Evolutionary conservation across 176 grass and related monocot species (phyloP).

Genomic region (Metroxylon sagu): DNA sequence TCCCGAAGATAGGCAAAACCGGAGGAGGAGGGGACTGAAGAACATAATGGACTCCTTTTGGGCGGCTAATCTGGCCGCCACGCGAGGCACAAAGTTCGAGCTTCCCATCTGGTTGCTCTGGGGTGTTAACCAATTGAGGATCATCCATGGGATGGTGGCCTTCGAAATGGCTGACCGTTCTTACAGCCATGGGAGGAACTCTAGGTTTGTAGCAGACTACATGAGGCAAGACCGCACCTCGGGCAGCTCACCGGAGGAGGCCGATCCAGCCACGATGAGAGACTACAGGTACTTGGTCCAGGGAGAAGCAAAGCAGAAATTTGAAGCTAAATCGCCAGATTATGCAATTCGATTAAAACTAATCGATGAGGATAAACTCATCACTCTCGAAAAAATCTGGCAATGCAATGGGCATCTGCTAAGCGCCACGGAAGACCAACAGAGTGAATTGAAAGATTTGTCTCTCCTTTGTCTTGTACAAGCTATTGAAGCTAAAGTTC

Average conservation of each 20-base stretch:
- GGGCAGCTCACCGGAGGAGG: too few species aligned
- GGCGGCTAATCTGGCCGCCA: conserved; percentile 31
- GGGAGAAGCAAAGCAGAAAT: conserved; percentile 34
- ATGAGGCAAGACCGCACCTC: conserved; percentile 33
- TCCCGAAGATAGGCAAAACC: neutral
- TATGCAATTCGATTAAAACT: neutral
- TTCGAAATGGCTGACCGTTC: conserved; percentile 24
- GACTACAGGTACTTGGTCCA: conserved; percentile 48
- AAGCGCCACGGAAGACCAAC: neutral
- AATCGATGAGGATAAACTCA: conserved; percentile 15
- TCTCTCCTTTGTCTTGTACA: too few species aligned
- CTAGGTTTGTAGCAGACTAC: conserved; percentile 44
- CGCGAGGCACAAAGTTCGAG: conserved; percentile 21
- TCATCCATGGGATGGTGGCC: conserved; percentile 32
- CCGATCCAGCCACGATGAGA: conserved; percentile 19
- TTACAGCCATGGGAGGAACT: conserved; percentile 20
- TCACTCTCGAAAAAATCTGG: conserved; percentile 37
- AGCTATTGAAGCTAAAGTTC: too few species aligned
- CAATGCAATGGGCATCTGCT: conserved; percentile 18
- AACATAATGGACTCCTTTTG: conserved; percentile 38
- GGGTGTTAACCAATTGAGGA: conserved; percentile 45
- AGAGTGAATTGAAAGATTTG: too few species aligned
- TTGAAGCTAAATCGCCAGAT: conserved; percentile 6
- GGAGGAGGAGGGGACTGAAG: neutral
- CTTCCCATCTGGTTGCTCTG: conserved; percentile 33